These are phyloP conservation scores for Entrophospora sp. DNA, from an alignment of 192 early-diverging fungal species.

Conservation along the genomic window DNA sequence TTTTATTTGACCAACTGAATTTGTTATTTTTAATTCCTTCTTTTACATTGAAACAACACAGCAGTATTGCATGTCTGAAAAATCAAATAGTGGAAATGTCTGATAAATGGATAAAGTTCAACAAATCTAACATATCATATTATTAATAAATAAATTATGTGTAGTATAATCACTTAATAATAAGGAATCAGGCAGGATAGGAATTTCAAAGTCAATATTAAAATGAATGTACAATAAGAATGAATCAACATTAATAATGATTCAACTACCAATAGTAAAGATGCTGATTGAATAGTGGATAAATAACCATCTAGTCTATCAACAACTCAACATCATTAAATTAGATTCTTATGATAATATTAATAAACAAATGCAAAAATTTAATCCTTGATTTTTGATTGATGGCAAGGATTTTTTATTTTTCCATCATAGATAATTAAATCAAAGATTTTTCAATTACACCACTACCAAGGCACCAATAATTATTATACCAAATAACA, in stretches of 20 bases:
- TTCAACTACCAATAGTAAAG: too few species aligned
- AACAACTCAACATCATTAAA: neutral
- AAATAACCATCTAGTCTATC: neutral
- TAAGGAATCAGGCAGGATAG: too few species aligned
- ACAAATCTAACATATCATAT: too few species aligned
- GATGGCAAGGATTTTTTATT: neutral
- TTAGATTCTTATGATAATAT: neutral
- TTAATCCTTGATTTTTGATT: neutral
- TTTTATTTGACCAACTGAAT: too few species aligned
- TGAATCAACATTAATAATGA: too few species aligned
- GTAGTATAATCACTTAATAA: too few species aligned
- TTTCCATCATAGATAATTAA: neutral
- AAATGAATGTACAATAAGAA: too few species aligned
- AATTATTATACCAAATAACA: slow-evolving; percentile 34
- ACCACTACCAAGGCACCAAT: slow-evolving; percentile 38
- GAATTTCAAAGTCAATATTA: too few species aligned
- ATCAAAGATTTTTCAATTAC: slow-evolving; percentile 26
- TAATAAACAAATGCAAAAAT: neutral
- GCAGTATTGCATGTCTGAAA: too few species aligned
- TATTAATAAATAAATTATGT: too few species aligned
- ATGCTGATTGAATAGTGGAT: neutral
- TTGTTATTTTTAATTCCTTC: neutral
- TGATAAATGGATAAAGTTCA: too few species aligned
- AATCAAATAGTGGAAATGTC: too few species aligned
- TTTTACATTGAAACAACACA: neutral